Base-by-base conservation (phyloP, 2,329 filamentous ascomycete species). In the Alternaria solani region DNA sequence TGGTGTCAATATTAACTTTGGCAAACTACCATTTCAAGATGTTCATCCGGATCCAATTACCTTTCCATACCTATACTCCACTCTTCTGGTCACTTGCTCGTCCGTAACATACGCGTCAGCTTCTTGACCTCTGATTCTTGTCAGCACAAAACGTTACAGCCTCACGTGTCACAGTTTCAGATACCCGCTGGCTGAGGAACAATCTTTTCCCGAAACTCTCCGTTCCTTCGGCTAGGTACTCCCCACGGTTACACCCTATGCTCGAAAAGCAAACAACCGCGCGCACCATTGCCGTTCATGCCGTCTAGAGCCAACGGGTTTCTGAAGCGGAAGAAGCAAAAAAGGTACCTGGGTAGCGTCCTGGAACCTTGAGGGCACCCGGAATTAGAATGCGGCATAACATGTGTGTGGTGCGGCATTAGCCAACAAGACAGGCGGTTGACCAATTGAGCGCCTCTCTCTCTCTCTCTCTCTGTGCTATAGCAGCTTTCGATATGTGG, bases 51-150 rank as follows among this genome's bases (percentile, higher is more conserved):
- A 48, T 30, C 44, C 18, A 5, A 34, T 25, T 39, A 23, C 18
- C 25, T 20, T 9, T 6, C 23, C 36, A 41, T 32, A 26, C 36
- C 7, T 11, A 25, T 43, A 42, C 20, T 23, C 2, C 25, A 32
- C 28, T 42, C 38, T 8, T 43, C 54, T 23, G 44, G 38, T 42
- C 28, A 43, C 20, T 16, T 38, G n/a, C 23, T 23, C 30, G 34
- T 25, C 48, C 55, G 47, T 57, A 51, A 41, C 36, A 48, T 57
- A 51, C 48, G 55, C 55, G 55, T 57, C 47, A 57, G 49, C 55
- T 36, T 51, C n/a, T 51, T 34, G 34, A 39, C 30, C 23, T 26
- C 26, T 25, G 38, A 55, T 26, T 47, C 43, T 55, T 51, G 52
- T 44, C 52, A 39, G 30, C 52, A 14, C 44, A 43, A 51, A 20